A percentile compares a stretch with the other conserved stretches of the same genome.
phyloP scores from a whole-genome alignment of 2,329 filamentous ascomycete species.

The Stemphylium vesicarium region DNA sequence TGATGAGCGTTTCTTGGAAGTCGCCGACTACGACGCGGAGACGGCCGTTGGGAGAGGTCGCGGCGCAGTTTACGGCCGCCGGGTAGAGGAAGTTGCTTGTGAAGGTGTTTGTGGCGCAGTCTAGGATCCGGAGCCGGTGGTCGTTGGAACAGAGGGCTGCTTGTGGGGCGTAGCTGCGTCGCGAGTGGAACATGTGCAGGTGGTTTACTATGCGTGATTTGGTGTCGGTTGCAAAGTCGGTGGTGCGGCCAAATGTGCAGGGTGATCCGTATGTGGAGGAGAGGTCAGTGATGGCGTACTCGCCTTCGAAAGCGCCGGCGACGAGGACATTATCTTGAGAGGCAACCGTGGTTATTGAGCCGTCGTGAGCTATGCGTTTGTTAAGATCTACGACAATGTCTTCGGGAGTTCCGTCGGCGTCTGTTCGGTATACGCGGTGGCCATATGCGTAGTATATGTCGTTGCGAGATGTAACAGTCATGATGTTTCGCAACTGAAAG shows the following conservation, averaged over 20 bases:
- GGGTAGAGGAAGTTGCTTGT: constrained; percentile 62
- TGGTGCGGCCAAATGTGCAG: constrained; percentile 55
- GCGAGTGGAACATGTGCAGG: constrained; percentile 59
- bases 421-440: constrained; percentile 57
- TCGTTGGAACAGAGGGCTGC: constrained; percentile 66
- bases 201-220: constrained; percentile 65
- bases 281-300: constrained; percentile 60
- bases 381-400: constrained; percentile 58
- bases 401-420: constrained; percentile 53
- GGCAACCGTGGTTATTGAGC: constrained; percentile 61
- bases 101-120: constrained; percentile 64
- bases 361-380: constrained; percentile 46
- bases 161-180: constrained; percentile 55
- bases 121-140: constrained; percentile 60
- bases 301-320: constrained; percentile 63
- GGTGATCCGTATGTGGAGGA: constrained; percentile 44
- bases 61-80: constrained; percentile 74
- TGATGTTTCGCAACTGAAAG: constrained; percentile 65
- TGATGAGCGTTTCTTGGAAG: constrained; percentile 67
- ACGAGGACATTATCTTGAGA: constrained; percentile 58
- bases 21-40: constrained; percentile 78
- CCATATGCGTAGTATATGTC: constrained; percentile 62
- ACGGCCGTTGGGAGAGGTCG: constrained; percentile 73
- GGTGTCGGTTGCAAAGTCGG: constrained; percentile 55
- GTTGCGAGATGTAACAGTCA: constrained; percentile 61